Evolutionary conservation across 2,329 filamentous ascomycete species (phyloP), one percentile per base, ranked within the genome.

Genomic region (Fusarium devonianum): DNA sequence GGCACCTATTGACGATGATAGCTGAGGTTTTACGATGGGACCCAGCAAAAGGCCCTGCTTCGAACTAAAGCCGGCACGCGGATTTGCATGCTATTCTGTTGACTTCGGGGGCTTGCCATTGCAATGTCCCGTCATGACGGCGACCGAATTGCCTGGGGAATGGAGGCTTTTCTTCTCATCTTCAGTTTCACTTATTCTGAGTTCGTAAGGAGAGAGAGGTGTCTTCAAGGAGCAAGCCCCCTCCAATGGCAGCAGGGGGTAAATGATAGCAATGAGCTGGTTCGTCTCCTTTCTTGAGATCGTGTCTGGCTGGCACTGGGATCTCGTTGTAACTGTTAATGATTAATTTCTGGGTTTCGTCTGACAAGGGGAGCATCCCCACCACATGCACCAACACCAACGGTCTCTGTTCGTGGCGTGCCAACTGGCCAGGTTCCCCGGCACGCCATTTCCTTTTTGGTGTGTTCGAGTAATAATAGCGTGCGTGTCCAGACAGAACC

Each of bases 341-440:
- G 34, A 45, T 54, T 65, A 63, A 65, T 63, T 65, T 65, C 56
- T 64, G 43, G 42, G 25, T 23, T 49, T 46, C 46, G 38, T 40
- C 49, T 37, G 35, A 39, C 55, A 52, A 54, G 56, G 51, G 49
- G 52, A 57, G 45, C 57, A 60, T 57, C 57, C 54, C 62, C 59
- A 62, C 62, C 46, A 45, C 56, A 51, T 46, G n/a, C 42, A 49
- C 43, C 35, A 32, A 34, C 36, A 53, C 40, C 43, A 53, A 39
- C 57, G 42, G 63, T 59, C 60, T 60, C 56, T 47, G 38, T 43
- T 21, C 46, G 62, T 56, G 58, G 62, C 60, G 60, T 62, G 58
- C 48, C 61, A 64, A 61, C 52, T 44, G 38, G 30, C 58, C 35
- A 63, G 61, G 61, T 52, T 44, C 60, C 57, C 58, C 35, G 47